phyloP scores from a whole-genome alignment of 2,329 filamentous ascomycete genomes.

The Colletotrichum plurivorum region DNA sequence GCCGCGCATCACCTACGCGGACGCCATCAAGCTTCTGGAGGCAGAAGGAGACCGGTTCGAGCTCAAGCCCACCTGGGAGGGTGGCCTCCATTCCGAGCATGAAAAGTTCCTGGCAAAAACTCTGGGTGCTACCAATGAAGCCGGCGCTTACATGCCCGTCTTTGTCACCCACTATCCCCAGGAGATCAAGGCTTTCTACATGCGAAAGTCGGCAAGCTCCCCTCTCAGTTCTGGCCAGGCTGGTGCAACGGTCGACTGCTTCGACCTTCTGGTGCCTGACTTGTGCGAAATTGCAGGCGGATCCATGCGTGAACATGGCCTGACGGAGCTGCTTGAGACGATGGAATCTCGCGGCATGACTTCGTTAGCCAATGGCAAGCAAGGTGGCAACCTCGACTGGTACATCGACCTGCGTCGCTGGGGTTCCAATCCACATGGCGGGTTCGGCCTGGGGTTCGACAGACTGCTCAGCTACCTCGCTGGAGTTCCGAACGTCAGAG shows the following conservation, averaged over 20 bases:
- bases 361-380: slow-evolving; percentile 46
- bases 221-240: slow-evolving; percentile 12
- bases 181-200: slow-evolving; percentile 89
- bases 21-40: slow-evolving; percentile 80
- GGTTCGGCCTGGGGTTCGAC: slow-evolving; percentile 93
- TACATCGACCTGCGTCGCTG: slow-evolving; percentile 90
- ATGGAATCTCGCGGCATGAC: slow-evolving; percentile 80
- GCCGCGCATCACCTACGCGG: slow-evolving; percentile 86
- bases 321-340: slow-evolving; percentile 75
- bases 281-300: slow-evolving; percentile 90
- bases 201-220: slow-evolving; percentile 55
- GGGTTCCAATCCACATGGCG: slow-evolving; percentile 92
- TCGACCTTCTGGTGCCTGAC: slow-evolving; percentile 89
- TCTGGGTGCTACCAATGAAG: slow-evolving; percentile 66
- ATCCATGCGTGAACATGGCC: slow-evolving; percentile 88
- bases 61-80: slow-evolving; percentile 78
- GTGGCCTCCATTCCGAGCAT: slow-evolving; percentile 89
- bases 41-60: slow-evolving; percentile 74
- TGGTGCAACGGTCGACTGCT: slow-evolving; percentile 82
- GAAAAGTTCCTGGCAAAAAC: slow-evolving; percentile 86
- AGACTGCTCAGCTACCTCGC: slow-evolving; percentile 86
- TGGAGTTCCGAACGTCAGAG: slow-evolving; percentile 85
- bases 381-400: slow-evolving; percentile 73
- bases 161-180: slow-evolving; percentile 97
- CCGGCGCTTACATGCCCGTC: slow-evolving; percentile 73